Conservation (phyloP, 805 yeast species). For the Suhomyces pyralidae region DNA sequence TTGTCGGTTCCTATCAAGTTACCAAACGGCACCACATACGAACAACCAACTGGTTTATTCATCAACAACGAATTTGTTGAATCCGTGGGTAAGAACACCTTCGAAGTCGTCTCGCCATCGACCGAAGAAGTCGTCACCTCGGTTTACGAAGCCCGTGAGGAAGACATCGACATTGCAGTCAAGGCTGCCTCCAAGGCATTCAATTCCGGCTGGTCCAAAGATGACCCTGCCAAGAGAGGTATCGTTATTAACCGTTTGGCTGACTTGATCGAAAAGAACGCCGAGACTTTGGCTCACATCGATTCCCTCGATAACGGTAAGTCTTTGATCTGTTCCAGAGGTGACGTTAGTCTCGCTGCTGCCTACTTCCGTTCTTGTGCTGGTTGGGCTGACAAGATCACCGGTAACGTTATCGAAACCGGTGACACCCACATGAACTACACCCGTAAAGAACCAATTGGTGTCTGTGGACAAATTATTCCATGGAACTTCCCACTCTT, state of each 20-base stretch:
- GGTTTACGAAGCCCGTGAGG: conserved; percentile 71
- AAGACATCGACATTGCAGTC: conserved; percentile 82
- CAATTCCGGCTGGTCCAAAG: conserved; percentile 62
- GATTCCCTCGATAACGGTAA: conserved; percentile 92
- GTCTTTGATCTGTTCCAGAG: conserved; percentile 63
- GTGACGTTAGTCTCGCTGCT: conserved; percentile 70
- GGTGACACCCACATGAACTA: conserved; percentile 71
- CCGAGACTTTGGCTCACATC: conserved; percentile 70
- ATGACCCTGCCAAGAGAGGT: conserved; percentile 68
- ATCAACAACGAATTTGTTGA: conserved; percentile 79
- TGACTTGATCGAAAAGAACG: conserved; percentile 67
- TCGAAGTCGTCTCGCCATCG: conserved; percentile 63
- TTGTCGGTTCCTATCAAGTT: conserved; percentile 47
- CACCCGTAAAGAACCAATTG: conserved; percentile 85
- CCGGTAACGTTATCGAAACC: conserved; percentile 73
- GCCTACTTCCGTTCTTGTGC: conserved; percentile 79
- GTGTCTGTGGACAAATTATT: conserved; percentile 93
- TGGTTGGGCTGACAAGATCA: conserved; percentile 87
- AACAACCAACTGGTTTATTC: conserved; percentile 86
- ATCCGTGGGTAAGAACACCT: conserved; percentile 54
- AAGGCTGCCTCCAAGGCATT: conserved; percentile 80
- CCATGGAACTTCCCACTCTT: conserved; percentile 97
- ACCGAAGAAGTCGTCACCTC: conserved; percentile 68
- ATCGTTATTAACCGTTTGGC: conserved; percentile 67
- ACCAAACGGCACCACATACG: conserved; percentile 71